A percentile compares a stretch with the other conserved stretches of the same genome.
Conservation (phyloP, 306 rosid species). For the Cucumis cinereus region DNA sequence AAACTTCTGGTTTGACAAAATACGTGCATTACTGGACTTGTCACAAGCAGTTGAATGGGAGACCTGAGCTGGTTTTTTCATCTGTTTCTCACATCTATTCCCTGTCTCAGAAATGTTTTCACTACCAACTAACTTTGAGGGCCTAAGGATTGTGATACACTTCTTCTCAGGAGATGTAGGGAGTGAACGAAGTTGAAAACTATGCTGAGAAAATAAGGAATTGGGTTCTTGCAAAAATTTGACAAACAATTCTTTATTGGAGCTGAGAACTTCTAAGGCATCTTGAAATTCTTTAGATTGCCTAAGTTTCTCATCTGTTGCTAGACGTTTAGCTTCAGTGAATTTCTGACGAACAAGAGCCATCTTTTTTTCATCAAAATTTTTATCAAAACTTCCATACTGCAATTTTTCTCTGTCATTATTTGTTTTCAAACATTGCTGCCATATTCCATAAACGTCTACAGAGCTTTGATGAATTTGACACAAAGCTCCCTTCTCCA, state of each 20-base stretch:
- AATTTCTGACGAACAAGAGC: constrained; percentile 62
- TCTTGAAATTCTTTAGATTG: constrained; percentile 64
- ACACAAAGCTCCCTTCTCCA: constrained; percentile 34
- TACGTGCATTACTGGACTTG: constrained; percentile 23
- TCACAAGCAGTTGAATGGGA: constrained; percentile 39
- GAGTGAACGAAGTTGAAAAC: constrained; percentile 36
- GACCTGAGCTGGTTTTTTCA: constrained; percentile 24
- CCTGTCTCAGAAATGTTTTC: constrained; percentile 26
- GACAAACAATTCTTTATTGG: constrained; percentile 59
- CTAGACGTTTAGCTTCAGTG: constrained; percentile 52
- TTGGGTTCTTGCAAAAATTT: constrained; percentile 54
- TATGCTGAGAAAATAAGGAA: constrained; percentile 37
- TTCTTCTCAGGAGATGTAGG: constrained; percentile 42
- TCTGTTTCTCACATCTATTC: constrained; percentile 30
- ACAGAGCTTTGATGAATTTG: constrained; percentile 35
- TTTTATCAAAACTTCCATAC: constrained; percentile 41
- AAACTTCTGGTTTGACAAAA: constrained; percentile 27
- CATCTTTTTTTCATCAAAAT: constrained; percentile 41
- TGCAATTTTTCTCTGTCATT: constrained; percentile 43
- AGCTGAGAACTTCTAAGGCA: constrained; percentile 72
- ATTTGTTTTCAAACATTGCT: constrained; percentile 42
- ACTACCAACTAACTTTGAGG: constrained; percentile 55
- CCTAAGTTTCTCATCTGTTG: constrained; percentile 52
- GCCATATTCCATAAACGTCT: constrained; percentile 63
- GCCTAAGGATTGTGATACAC: constrained; percentile 73